Evolutionary conservation across 2,329 filamentous ascomycete species (phyloP).

Genomic region (Beauveria pseudobassiana): DNA sequence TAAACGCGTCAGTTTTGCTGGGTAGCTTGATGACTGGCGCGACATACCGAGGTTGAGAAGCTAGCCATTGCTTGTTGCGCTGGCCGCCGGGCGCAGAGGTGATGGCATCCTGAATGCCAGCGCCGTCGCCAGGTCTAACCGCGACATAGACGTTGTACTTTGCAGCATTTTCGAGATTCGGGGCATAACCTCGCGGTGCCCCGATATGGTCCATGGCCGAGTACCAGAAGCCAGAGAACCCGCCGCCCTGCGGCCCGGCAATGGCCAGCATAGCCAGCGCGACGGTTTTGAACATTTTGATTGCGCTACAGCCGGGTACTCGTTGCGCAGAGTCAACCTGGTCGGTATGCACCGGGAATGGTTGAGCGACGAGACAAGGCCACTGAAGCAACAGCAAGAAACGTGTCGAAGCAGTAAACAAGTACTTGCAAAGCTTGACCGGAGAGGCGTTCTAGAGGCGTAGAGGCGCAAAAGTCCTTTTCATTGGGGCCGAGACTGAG

Average conservation of each 20-base stretch:
- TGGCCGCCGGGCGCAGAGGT: conserved; percentile 1
- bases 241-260: background rate
- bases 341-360: background rate
- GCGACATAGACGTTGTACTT: conserved; percentile 5
- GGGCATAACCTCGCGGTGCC: conserved; percentile 12
- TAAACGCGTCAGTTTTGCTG: background rate
- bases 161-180: background rate
- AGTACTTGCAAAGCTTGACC: background rate
- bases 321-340: background rate
- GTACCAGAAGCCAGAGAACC: conserved; percentile 30
- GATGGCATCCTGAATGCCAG: background rate
- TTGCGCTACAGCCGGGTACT: background rate
- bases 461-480: background rate
- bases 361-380: no score
- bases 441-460: background rate
- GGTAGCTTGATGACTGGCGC: background rate
- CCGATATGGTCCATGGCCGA: conserved; percentile 34
- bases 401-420: background rate
- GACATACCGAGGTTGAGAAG: conserved; percentile 16
- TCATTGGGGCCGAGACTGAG: background rate
- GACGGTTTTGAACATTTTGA: conserved; percentile 1
- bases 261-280: conserved; percentile 4
- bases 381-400: background rate
- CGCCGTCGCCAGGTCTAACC: conserved; percentile 1
- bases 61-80: conserved; percentile 10